Base-by-base conservation (phyloP, 495 filamentous ascomycete genomes). In the Trichocladium antarcticum region DNA sequence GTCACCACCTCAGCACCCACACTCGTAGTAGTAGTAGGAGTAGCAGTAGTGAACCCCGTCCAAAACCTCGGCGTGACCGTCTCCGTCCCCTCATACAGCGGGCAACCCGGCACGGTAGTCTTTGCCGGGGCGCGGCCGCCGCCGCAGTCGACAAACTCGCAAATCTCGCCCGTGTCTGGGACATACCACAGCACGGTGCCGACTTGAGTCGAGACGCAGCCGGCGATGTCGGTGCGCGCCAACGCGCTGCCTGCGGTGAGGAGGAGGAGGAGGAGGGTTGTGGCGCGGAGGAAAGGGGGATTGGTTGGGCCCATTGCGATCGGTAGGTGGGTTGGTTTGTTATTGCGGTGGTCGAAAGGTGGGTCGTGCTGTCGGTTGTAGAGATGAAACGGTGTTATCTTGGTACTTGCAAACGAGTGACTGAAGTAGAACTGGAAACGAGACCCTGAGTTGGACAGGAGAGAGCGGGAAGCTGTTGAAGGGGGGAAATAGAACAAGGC, bases 51-150 rank as follows among this genome's bases (percentile, higher is more conserved):
- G 15, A 58, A 63, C 21, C 70, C 71, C 15, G 70, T 59, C 6
- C 78, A 56, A 56, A 67, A 80, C 49, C 57, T 69, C 4, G 77
- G 69, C 19, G 67, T 65, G 47, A 75, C 69, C 15, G 74, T 74
- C 19, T 65, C 74, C 7, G 78, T 80, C 37, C 80, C 80, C 35
- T 1, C 12, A 37, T 49, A 41, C 21, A 6, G 8, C 1, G 38
- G 37, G 57, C 81, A 84, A 7, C 79, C 80, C 1, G 79, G 79
- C 22, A 78, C 73, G 27, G 69, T 69, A 16, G 73, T 75, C 64
- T 77, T 82, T 1, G 75, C 71, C 0, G 80, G 79, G 9, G 78
- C 79, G 37, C 74, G 69, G 19, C 78, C 80, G 45, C 81, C 81
- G 24, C 81, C 81, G 57, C 81, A 83, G 69, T 82, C 78, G 49